A percentile compares a stretch with the other conserved stretches of the same genome.
These are phyloP conservation scores for Malus sylvestris DNA, from an alignment of 306 rosid genomes.

Conservation along the genomic window DNA sequence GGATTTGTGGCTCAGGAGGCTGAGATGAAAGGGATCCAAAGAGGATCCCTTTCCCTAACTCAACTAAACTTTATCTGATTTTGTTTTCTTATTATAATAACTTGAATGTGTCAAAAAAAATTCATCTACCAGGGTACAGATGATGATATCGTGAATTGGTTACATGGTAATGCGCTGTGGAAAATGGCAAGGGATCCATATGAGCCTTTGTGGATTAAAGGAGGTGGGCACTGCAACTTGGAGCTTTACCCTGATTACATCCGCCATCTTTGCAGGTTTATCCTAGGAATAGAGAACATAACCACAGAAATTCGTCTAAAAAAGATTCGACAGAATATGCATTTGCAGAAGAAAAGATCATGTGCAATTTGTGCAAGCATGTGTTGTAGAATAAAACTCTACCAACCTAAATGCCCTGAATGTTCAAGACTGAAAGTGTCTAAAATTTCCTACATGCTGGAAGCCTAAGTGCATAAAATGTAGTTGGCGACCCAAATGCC, in stretches of 20 bases:
- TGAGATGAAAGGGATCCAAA: no score
- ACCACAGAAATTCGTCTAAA: conserved; percentile 66
- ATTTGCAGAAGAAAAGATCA: conserved; percentile 26
- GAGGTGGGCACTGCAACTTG: conserved; percentile 96
- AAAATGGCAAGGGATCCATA: conserved; percentile 84
- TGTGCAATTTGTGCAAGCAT: background rate
- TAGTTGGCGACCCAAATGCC: conserved; percentile 26
- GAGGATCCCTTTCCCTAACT: background rate
- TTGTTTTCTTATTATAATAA: background rate
- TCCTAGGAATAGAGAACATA: conserved; percentile 80
- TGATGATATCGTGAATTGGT: conserved; percentile 87
- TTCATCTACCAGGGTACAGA: conserved; percentile 75
- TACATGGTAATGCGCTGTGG: conserved; percentile 86
- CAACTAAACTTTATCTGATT: background rate
- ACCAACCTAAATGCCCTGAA: conserved; percentile 32
- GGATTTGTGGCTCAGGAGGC: no score
- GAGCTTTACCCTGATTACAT: conserved; percentile 98
- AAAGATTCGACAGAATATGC: conserved; percentile 46
- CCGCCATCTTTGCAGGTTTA: conserved; percentile 68
- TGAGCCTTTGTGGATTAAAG: conserved; percentile 94
- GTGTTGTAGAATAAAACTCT: conserved; percentile 39
- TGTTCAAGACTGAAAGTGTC: conserved; percentile 25
- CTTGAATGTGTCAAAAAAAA: conserved; percentile 12
- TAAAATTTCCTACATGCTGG: conserved; percentile 30
- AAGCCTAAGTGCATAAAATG: conserved; percentile 14